Conservation (phyloP, 1,139 yeast species). For the Meyerozyma guilliermondii region DNA sequence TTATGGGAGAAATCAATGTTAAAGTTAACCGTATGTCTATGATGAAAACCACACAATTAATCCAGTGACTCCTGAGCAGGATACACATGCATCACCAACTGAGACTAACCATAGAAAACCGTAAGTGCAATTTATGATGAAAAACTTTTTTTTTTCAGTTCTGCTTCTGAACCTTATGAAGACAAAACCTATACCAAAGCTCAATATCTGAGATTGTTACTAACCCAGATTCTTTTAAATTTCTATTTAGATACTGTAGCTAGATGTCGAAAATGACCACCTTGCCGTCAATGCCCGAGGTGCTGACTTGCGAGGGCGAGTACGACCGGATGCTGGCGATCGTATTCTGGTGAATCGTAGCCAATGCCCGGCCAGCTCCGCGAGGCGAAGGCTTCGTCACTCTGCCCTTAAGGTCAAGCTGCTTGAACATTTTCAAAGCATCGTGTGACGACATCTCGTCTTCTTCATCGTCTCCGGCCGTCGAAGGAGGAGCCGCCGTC, state of each 20-base stretch:
- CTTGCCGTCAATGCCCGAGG: constrained; percentile 78
- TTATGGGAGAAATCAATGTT: background rate
- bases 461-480: constrained; percentile 41
- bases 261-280: constrained; percentile 55
- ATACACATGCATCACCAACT: constrained; percentile 2
- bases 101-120: constrained; percentile 1
- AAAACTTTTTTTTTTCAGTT: constrained; percentile 2
- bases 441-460: constrained; percentile 67
- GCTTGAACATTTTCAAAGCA: constrained; percentile 93
- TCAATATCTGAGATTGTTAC: constrained; percentile 1
- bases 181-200: constrained; percentile 2
- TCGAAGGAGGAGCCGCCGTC: constrained; percentile 31
- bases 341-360: constrained; percentile 88
- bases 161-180: constrained; percentile 7
- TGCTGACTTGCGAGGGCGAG: constrained; percentile 37
- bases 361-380: constrained; percentile 44
- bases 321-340: constrained; percentile 72
- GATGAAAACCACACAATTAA: background rate
- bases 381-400: constrained; percentile 36
- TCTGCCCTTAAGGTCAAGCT: constrained; percentile 90
- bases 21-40: background rate
- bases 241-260: background rate
- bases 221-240: background rate
- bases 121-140: constrained; percentile 2
- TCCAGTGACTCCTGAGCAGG: constrained; percentile 2